phyloP scores from a whole-genome alignment of 164 flowering plant species.

The Berberis thunbergii region DNA sequence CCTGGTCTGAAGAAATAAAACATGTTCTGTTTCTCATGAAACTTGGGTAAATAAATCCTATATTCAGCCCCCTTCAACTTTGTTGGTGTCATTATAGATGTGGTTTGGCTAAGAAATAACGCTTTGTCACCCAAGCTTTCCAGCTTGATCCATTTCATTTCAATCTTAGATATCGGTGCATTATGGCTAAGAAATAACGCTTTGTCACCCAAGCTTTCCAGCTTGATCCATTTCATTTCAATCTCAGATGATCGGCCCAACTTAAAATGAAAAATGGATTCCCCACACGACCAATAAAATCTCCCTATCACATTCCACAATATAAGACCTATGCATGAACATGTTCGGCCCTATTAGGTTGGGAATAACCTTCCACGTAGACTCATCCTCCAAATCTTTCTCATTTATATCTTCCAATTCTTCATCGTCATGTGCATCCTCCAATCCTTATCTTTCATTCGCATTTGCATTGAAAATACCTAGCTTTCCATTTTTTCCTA shows the following conservation, averaged over 20 bases:
- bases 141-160: neutral
- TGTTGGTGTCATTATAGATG: neutral
- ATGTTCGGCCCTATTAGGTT: neutral
- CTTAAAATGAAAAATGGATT: neutral
- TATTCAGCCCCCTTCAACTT: neutral
- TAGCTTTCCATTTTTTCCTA: neutral
- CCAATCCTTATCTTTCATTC: too few species aligned
- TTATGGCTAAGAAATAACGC: conserved; percentile 1
- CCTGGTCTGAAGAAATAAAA: neutral
- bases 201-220: neutral
- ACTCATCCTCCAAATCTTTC: too few species aligned
- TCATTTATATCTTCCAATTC: neutral
- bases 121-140: neutral
- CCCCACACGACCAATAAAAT: neutral
- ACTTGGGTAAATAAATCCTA: neutral
- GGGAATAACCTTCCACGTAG: neutral
- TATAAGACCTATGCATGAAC: neutral
- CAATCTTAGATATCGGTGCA: neutral
- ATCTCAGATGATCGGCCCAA: too few species aligned
- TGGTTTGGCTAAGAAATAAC: conserved; percentile 1
- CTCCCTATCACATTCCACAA: neutral
- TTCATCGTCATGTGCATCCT: too few species aligned
- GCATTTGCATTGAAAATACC: conserved; percentile 1
- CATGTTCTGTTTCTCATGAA: neutral
- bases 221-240: neutral